These are phyloP conservation scores for Didymella segeticola DNA, from an alignment of 2,329 filamentous ascomycete genomes.

Conservation along the genomic window DNA sequence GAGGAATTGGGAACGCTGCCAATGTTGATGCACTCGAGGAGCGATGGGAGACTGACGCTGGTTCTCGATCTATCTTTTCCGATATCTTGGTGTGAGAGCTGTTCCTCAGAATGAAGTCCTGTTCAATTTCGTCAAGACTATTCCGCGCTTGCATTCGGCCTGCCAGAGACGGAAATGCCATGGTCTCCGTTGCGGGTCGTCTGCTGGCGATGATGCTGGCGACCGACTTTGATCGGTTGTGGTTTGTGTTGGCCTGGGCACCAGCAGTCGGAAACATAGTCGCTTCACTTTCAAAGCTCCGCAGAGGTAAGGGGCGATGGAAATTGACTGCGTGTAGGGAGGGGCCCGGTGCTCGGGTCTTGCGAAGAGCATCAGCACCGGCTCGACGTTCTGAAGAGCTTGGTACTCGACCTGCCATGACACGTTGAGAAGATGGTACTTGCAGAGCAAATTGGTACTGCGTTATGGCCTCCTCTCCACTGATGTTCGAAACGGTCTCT, in stretches of 20 bases:
- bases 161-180: not conserved
- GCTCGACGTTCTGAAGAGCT: slow-evolving; percentile 6
- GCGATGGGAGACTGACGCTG: not conserved
- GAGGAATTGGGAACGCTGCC: slow-evolving; percentile 18
- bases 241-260: not conserved
- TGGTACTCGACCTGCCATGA: not conserved
- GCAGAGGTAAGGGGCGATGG: slow-evolving; percentile 23
- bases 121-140: not conserved
- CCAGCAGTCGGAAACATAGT: slow-evolving; percentile 9
- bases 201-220: slow-evolving; percentile 3
- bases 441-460: slow-evolving; percentile 1
- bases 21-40: slow-evolving; percentile 4
- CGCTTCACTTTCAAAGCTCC: slow-evolving; percentile 21
- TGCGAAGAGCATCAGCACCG: slow-evolving; percentile 3
- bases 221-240: slow-evolving; percentile 1
- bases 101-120: not conserved
- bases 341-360: not conserved
- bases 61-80: not conserved
- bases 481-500: slow-evolving; percentile 6
- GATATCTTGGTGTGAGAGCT: not conserved
- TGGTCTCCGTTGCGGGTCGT: not conserved
- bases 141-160: not conserved
- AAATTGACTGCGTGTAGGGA: slow-evolving; percentile 5
- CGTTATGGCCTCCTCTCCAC: not conserved
- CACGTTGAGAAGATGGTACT: not conserved